Conservation (phyloP, 768 basidiomycete genomes). For the Podaxis sp. region DNA sequence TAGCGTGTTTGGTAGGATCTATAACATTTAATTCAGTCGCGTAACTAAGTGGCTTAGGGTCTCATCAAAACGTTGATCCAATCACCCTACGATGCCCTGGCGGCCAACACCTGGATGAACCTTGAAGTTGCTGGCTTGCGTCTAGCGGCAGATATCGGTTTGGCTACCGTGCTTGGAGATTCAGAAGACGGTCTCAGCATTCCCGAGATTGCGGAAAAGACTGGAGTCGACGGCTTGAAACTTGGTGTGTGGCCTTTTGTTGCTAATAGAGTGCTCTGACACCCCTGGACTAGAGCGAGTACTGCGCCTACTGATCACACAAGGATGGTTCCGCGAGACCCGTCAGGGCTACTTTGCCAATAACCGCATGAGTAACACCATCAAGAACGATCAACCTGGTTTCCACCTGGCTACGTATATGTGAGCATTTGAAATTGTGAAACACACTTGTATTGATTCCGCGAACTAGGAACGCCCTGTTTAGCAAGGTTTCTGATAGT, state of each 20-base stretch:
- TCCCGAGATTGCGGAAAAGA: slow-evolving; percentile 32
- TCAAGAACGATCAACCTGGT: slow-evolving; percentile 35
- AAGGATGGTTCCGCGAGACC: slow-evolving; percentile 38
- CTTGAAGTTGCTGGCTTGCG: slow-evolving; percentile 34
- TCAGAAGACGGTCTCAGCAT: slow-evolving; percentile 34
- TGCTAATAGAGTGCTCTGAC: neutral
- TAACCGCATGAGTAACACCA: slow-evolving; percentile 35
- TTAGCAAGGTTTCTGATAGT: slow-evolving; percentile 32
- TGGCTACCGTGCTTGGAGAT: slow-evolving; percentile 33
- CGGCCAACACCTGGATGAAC: slow-evolving; percentile 33
- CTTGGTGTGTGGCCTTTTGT: slow-evolving; percentile 26
- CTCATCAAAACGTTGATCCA: slow-evolving; percentile 35
- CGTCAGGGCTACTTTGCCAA: slow-evolving; percentile 38
- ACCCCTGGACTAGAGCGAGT: slow-evolving; percentile 27
- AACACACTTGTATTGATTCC: neutral
- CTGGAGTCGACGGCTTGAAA: slow-evolving; percentile 33
- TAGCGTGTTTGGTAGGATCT: slow-evolving; percentile 32
- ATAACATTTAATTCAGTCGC: neutral
- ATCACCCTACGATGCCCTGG: slow-evolving; percentile 36
- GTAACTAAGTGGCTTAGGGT: slow-evolving; percentile 22
- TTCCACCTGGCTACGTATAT: slow-evolving; percentile 37
- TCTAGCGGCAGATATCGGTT: slow-evolving; percentile 33
- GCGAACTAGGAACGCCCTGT: slow-evolving; percentile 33
- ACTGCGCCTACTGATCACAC: slow-evolving; percentile 34
- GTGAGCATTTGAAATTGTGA: slow-evolving; percentile 20